Conservation (phyloP, 257 asterid species). For the Fraxinus anomala region DNA sequence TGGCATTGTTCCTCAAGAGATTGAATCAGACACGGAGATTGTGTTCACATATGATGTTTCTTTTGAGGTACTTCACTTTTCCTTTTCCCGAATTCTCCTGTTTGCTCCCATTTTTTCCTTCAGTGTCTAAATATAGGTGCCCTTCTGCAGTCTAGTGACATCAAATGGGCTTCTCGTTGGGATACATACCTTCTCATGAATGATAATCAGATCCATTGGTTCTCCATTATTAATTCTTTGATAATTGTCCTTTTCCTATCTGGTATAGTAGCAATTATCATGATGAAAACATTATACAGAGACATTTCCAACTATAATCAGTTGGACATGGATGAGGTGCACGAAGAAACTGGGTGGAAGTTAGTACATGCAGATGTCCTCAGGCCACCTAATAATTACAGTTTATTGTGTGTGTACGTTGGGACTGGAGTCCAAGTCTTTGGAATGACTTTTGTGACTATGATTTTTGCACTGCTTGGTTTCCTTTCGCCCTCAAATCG, state of each 20-base stretch:
- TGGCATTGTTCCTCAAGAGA: slow-evolving; percentile 44
- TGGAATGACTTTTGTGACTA: slow-evolving; percentile 55
- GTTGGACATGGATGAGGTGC: slow-evolving; percentile 49
- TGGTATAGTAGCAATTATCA: slow-evolving; percentile 63
- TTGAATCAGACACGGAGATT: slow-evolving; percentile 42
- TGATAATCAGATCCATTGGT: slow-evolving; percentile 55
- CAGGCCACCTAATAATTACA: slow-evolving; percentile 44
- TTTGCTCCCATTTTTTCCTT: neutral
- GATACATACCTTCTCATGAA: slow-evolving; percentile 52
- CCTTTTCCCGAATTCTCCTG: neutral
- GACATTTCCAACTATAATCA: slow-evolving; percentile 54
- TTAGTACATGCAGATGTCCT: slow-evolving; percentile 56
- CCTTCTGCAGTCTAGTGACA: slow-evolving; percentile 46
- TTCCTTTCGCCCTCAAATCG: slow-evolving; percentile 60
- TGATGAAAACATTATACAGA: slow-evolving; percentile 49
- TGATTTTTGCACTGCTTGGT: slow-evolving; percentile 54
- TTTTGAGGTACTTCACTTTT: slow-evolving; percentile 43
- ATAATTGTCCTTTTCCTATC: slow-evolving; percentile 56
- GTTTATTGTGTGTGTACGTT: slow-evolving; percentile 48
- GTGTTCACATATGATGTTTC: slow-evolving; percentile 54
- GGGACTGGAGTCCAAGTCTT: slow-evolving; percentile 58
- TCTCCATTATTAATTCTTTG: slow-evolving; percentile 54
- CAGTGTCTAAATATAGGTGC: neutral
- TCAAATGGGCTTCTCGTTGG: slow-evolving; percentile 67
- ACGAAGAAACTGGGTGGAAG: slow-evolving; percentile 60